These are phyloP conservation scores for Buddleja alternifolia DNA, from an alignment of 257 asterid genomes.

Conservation along the genomic window DNA sequence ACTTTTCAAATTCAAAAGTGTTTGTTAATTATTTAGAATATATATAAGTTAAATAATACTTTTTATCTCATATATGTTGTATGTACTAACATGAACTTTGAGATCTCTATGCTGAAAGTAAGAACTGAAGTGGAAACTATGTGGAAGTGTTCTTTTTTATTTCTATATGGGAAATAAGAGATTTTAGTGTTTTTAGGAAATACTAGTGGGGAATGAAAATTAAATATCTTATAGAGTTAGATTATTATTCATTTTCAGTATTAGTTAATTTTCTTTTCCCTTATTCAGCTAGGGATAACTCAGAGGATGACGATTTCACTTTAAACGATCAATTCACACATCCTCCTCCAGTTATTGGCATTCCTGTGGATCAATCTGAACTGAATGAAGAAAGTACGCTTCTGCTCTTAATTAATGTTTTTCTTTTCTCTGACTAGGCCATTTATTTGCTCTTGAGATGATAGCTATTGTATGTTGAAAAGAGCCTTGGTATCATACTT, in stretches of 20 bases:
- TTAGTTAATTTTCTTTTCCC: conserved; percentile 19
- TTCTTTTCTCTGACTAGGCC: conserved; percentile 27
- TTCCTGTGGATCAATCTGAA: conserved; percentile 39
- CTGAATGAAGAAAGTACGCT: conserved; percentile 54
- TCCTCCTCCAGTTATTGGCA: conserved; percentile 40
- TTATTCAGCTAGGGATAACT: conserved; percentile 38
- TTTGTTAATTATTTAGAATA: not conserved
- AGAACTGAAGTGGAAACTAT: not conserved
- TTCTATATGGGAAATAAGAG: conserved; percentile 1
- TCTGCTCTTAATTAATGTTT: conserved; percentile 29
- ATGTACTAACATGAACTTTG: not conserved
- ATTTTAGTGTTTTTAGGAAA: not conserved
- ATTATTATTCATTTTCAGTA: not conserved
- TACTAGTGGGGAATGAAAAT: conserved; percentile 12
- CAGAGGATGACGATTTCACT: conserved; percentile 41
- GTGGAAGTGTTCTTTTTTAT: conserved; percentile 5
- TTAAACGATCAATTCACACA: conserved; percentile 38
- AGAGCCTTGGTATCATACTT: conserved; percentile 26
- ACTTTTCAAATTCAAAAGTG: not conserved
- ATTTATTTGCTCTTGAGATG: conserved; percentile 30
- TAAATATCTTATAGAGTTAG: conserved; percentile 15
- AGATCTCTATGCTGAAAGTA: not conserved
- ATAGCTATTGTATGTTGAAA: conserved; percentile 19
- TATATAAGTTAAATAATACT: conserved; percentile 5
- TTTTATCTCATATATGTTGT: conserved; percentile 13